Evolutionary conservation across 495 filamentous ascomycete species (phyloP), one percentile per base, ranked within the genome.

Genomic region (Aspergillus steynii): DNA sequence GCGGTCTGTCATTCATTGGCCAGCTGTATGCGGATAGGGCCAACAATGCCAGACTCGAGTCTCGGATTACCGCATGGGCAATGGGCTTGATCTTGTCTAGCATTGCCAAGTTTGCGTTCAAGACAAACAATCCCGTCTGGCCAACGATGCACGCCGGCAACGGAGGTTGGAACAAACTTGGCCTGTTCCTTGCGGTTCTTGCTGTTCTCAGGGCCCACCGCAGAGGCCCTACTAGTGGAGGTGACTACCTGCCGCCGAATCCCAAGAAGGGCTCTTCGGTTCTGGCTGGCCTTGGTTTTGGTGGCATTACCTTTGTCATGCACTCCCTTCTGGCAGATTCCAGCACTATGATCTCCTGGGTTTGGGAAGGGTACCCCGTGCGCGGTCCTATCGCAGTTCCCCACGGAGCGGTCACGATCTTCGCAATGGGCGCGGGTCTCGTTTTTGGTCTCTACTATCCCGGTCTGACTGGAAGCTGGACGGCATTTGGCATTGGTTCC

Each of bases 111-210:
- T 99, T 96, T 71, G 92, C 93, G 3, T 95, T 87, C 83, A 80
- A 88, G 61, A 98, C 93, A n/a, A 98, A 96, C 76, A 99, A 99
- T 70, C 96, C 96, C 4, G 85, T 97, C 60, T 99, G 96, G 96
- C 93, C 96, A 3, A 90, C 93, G 61, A 88, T 97, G 84, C 88
- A 97, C 73, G 84, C 82, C 0, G 82, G 82, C 9, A 98, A 97
- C 71, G 96, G 95, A 56, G 96, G 96, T 7, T 93, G 87, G 87
- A 98, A 99, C 74, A 93, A 91, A 63, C 76, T 86, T 37, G 96
- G 94, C 25, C 72, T 97, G 53, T 71, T 81, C 53, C 72, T 99
- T 5, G 96, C 88, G 47, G 62, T 96, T 47, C 72, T 96, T 2
- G 89, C 96, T 10, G 83, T 89, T 15, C 69, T 92, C 45, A 76